Conservation (phyloP, 192 early-diverging fungal species). For the Backusella macrospora region DNA sequence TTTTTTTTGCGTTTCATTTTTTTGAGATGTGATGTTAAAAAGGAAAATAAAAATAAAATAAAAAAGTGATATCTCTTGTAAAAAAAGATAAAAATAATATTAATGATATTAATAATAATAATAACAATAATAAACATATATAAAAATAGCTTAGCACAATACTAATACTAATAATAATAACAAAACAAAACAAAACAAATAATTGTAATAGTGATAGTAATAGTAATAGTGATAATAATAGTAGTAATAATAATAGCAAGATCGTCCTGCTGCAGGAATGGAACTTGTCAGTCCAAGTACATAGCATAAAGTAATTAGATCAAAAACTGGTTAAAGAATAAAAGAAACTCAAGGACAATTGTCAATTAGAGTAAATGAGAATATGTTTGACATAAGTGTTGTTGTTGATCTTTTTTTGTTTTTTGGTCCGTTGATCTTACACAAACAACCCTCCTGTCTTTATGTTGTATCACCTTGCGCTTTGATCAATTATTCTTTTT, state of each 20-base stretch:
- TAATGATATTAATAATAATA: neutral
- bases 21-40: too few relatives aligned
- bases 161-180: neutral
- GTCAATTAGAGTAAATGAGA: conserved; percentile 24
- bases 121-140: neutral
- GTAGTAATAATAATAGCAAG: neutral
- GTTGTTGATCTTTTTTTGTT: neutral
- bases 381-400: conserved; percentile 12
- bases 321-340: neutral
- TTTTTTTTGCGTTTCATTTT: neutral
- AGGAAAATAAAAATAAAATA: too few relatives aligned
- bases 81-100: neutral
- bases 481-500: conserved; percentile 13
- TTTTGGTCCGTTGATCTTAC: conserved; percentile 1
- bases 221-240: neutral
- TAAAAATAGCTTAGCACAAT: neutral
- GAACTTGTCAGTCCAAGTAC: conserved; percentile 8
- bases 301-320: neutral
- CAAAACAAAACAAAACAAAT: too few relatives aligned
- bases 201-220: neutral
- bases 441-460: conserved; percentile 5
- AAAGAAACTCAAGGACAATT: conserved; percentile 17
- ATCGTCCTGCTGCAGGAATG: conserved; percentile 10
- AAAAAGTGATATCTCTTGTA: neutral
- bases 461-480: neutral